Conservation (phyloP, 768 basidiomycete genomes). For the Fomitopsis pulvina region DNA sequence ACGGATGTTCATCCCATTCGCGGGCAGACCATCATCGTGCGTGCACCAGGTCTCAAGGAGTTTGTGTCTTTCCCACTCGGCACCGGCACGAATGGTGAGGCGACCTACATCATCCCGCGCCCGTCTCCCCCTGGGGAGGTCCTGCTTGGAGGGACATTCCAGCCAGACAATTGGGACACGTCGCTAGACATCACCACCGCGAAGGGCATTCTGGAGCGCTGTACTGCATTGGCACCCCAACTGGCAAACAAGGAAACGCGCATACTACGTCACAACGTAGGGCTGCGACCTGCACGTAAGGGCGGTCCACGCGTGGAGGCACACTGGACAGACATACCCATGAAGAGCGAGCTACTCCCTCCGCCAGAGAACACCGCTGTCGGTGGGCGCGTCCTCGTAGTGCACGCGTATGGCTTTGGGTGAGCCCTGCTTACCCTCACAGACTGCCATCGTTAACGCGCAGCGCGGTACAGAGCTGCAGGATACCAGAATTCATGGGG, state of each 20-base stretch:
- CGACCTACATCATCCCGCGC: constrained; percentile 60
- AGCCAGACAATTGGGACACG: constrained; percentile 43
- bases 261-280: constrained; percentile 50
- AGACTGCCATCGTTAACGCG: background rate
- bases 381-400: constrained; percentile 28
- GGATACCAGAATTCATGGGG: constrained; percentile 26
- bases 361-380: constrained; percentile 12
- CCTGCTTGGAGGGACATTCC: constrained; percentile 54
- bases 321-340: constrained; percentile 33
- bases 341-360: constrained; percentile 18
- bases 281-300: constrained; percentile 47
- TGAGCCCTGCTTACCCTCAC: constrained; percentile 24
- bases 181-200: constrained; percentile 37
- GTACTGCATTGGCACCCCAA: constrained; percentile 32
- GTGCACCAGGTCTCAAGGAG: constrained; percentile 56
- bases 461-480: constrained; percentile 13
- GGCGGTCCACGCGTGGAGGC: constrained; percentile 53
- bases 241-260: constrained; percentile 30
- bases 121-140: constrained; percentile 38
- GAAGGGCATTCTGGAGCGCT: constrained; percentile 39
- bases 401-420: constrained; percentile 62
- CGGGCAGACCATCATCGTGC: constrained; percentile 77
- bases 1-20: constrained; percentile 65
- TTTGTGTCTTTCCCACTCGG: constrained; percentile 22
- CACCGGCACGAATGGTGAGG: constrained; percentile 18